Evolutionary conservation across 352 stramenopile genomes (phyloP).

Genomic region (Aphanomyces invadans): DNA sequence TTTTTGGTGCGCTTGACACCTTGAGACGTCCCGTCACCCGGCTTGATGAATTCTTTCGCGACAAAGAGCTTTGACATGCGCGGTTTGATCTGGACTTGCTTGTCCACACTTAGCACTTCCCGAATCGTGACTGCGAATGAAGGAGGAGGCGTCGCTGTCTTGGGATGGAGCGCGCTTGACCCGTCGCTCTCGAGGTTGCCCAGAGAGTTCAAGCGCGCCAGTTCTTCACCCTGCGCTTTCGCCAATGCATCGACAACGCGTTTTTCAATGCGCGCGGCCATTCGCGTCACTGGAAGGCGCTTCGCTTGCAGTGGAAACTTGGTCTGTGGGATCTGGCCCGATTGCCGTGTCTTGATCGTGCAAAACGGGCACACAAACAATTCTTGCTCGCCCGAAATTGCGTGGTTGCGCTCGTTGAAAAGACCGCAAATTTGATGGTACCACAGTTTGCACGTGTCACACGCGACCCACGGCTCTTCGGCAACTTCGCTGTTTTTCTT

Average conservation of each 20-base stretch:
- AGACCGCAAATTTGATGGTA: constrained; percentile 99
- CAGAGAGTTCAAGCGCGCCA: constrained; percentile 66
- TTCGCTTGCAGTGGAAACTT: constrained; percentile 75
- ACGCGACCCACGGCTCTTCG: constrained; percentile 97
- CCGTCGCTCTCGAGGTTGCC: constrained; percentile 80
- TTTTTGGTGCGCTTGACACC: constrained; percentile 18
- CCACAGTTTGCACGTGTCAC: constrained; percentile 97
- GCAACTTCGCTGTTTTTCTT: constrained; percentile 98
- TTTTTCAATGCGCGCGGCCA: constrained; percentile 78
- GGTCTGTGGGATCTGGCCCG: constrained; percentile 66
- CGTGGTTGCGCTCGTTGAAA: constrained; percentile 99
- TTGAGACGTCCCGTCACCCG: constrained; percentile 30
- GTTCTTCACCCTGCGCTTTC: constrained; percentile 68
- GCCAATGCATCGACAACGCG: constrained; percentile 66
- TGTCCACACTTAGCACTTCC: constrained; percentile 79
- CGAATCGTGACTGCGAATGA: constrained; percentile 80
- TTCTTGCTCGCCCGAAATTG: constrained; percentile 82
- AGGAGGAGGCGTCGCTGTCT: constrained; percentile 42
- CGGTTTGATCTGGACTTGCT: constrained; percentile 82
- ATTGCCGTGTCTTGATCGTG: constrained; percentile 70
- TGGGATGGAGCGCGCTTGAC: constrained; percentile 51
- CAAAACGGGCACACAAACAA: constrained; percentile 82
- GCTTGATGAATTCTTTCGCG: constrained; percentile 52
- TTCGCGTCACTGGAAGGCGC: constrained; percentile 69
- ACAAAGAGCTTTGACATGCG: constrained; percentile 70